Evolutionary conservation across 306 rosid genomes (phyloP), one percentile per base, ranked within the genome.

Genomic region (Dalbergia cochinchinensis): DNA sequence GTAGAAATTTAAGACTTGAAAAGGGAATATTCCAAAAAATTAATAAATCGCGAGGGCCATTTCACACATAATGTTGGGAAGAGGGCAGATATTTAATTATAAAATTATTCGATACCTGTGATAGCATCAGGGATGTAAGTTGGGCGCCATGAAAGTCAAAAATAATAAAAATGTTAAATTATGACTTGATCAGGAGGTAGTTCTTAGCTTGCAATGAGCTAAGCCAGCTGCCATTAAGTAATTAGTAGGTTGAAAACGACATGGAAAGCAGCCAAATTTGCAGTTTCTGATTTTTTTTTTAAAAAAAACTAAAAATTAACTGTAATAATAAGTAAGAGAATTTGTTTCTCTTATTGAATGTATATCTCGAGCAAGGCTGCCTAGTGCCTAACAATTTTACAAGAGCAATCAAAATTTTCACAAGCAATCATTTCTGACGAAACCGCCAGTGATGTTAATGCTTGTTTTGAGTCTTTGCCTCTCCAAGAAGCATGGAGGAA

Each of bases 361-460:
- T 7, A 54, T 76, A 2, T 63, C 37, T 41, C 42, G 4, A 65
- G 73, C 65, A 76, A 66, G 57, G 62, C 18, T 47, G 33, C 70
- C 65, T 65, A 47, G n/a, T 47, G 33, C 70, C 65, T 65, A 47
- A 22, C 19, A 77, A 22, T 45, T 65, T 20, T 47, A 83, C 83
- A 65, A 7, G 65, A 55, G 33, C n/a, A 73, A 15, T 69, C 22
- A 63, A 71, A 82, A 14, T 7, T 70, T 76, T 77, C 51, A 51
- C 68, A 44, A 15, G 69, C 8, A 71, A 57, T 70, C 33, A 67
- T 61, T 18, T 58, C 48, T 57, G 11, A 76, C 22, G 39, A 34
- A 83, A 58, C 59, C 75, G 57, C 47, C 20, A 33, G 13, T 31
- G 4, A 39, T 53, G 79, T 55, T 57, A 33, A 42, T 65, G 69